These are phyloP conservation scores for Aspergillus sergii DNA, from an alignment of 2,329 filamentous ascomycete genomes.

Conservation along the genomic window DNA sequence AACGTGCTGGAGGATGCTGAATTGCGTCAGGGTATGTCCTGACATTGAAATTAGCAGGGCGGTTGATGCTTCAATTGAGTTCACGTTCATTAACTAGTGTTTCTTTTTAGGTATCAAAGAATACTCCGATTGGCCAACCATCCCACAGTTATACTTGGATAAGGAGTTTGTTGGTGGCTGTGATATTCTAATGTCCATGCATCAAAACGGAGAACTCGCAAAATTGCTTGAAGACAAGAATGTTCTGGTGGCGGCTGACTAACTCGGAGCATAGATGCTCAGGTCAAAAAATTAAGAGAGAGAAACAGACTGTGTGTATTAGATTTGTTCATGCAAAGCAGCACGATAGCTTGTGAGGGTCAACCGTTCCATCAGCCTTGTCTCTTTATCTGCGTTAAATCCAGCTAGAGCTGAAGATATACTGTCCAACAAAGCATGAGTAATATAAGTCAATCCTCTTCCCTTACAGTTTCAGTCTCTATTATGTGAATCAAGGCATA, in stretches of 20 bases:
- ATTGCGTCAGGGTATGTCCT: conserved; percentile 70
- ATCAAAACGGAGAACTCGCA: conserved; percentile 89
- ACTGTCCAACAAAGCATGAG: neutral
- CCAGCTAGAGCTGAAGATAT: neutral
- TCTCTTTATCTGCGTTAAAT: neutral
- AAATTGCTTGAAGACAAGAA: conserved; percentile 91
- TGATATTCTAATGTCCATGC: conserved; percentile 95
- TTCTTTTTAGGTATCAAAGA: conserved; percentile 83
- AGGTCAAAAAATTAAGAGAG: too few relatives aligned
- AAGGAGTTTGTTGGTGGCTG: conserved; percentile 98
- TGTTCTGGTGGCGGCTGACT: conserved; percentile 70
- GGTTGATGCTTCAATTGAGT: neutral
- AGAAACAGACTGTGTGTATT: too few relatives aligned
- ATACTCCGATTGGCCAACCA: conserved; percentile 98
- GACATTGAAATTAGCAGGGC: neutral
- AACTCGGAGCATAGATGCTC: conserved; percentile 8
- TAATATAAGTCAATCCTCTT: neutral
- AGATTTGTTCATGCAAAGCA: neutral
- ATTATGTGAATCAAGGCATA: neutral
- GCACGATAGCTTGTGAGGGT: neutral
- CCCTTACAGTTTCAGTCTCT: neutral
- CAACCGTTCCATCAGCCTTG: neutral
- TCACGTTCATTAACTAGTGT: conserved; percentile 6
- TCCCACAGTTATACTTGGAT: conserved; percentile 92
- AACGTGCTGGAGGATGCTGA: conserved; percentile 94